Percentiles rank a stretch among this genome's conserved stretches.
phyloP scores from a whole-genome alignment of 495 filamentous ascomycete genomes.

The Penicillium steckii region DNA sequence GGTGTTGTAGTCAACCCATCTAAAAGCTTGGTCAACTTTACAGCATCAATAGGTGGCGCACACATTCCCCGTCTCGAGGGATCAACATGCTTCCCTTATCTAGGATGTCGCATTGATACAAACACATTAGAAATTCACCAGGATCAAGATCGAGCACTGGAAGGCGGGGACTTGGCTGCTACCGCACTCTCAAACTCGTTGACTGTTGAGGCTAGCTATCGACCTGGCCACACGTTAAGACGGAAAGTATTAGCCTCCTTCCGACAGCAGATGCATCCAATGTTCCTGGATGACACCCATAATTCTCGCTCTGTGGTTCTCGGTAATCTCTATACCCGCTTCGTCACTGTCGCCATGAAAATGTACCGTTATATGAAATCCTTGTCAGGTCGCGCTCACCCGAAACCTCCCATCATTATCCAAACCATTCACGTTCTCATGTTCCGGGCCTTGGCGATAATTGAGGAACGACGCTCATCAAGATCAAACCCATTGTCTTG shows the following conservation, averaged over 20 bases:
- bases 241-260: conserved; percentile 77
- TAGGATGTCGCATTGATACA: conserved; percentile 74
- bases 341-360: conserved; percentile 76
- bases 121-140: conserved; percentile 72
- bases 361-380: conserved; percentile 76
- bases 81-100: conserved; percentile 73
- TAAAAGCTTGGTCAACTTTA: conserved; percentile 89
- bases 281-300: conserved; percentile 84
- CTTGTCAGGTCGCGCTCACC: conserved; percentile 54
- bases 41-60: conserved; percentile 54
- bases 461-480: conserved; percentile 54
- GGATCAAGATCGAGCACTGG: conserved; percentile 50
- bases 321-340: conserved; percentile 69
- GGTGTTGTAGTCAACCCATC: conserved; percentile 73
- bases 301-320: conserved; percentile 70
- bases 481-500: conserved; percentile 47
- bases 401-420: conserved; percentile 54
- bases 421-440: conserved; percentile 66
- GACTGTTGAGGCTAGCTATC: conserved; percentile 69
- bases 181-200: conserved; percentile 55
- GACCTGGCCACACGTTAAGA: conserved; percentile 71
- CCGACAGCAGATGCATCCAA: conserved; percentile 81
- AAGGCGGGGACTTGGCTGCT: conserved; percentile 41
- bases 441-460: conserved; percentile 60
- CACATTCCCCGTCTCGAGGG: conserved; percentile 51